Base-by-base conservation (phyloP, 108 stramenopile genomes). In the Skeletonema marinoi region DNA sequence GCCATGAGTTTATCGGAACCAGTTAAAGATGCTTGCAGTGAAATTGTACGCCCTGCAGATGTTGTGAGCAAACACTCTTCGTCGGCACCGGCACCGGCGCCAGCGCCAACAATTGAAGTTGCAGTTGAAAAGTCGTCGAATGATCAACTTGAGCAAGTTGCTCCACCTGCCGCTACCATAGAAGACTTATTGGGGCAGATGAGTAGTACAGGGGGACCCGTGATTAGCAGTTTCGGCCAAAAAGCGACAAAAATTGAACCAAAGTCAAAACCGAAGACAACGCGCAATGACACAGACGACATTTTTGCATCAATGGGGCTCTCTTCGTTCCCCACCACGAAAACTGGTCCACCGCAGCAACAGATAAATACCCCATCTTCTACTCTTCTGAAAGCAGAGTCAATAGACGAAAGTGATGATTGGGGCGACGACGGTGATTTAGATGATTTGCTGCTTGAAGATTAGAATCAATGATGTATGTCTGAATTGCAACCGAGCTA, bases 261-360 rank as follows among this genome's bases (percentile, higher is more conserved):
- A n/a, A 82, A 82, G 31, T 46, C 70, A 51, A 75, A 71, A 21
- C 42, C 50, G 13, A 35, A 36, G 33, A 58, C 70, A 25, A 70
- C 67, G 32, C 66, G 71, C 35, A 65, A 48, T 13, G 66, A 70
- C 11, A 66, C 31, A 39, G 81, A 82, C 42, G 81, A 82, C 33
- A 82, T 82, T 71, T 82, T 82, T 62, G 70, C 54, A 46, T 66
- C 74, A 1, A 75, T 82, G 74, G 81, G 81, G 16, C 68, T 82
- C 61, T 70, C 78, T 14, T 64, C 60, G 3, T 68, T 48, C 54
- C 33, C 73, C 64, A 16, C 73, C 64, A 59, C 67, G 6, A 33
- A 30, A 70, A 36, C 77, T 21, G 68, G 48, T 63, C 61, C 61
- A 32, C 54, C 48, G 69, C 77, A 77, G 51, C 61, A 44, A 51